Evolutionary conservation across 1,284 basidiomycete species (phyloP), one percentile per base, ranked within the genome.

Genomic region (Heterobasidion parviporum): DNA sequence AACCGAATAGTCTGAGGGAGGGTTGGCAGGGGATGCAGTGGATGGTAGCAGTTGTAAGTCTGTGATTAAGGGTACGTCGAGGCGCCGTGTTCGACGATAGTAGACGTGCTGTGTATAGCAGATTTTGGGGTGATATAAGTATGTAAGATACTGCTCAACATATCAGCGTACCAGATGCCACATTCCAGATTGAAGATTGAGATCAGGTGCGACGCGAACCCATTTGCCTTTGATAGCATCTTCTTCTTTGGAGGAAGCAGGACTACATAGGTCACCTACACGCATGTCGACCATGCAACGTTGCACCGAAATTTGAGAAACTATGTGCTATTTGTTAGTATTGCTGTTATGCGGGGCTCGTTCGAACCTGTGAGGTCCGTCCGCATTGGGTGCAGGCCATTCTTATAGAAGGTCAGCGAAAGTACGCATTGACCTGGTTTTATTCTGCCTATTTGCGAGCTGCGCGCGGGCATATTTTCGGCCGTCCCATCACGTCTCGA

Each of bases 151-250:
- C 38, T 50, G 43, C 4, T 26, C 58, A 26, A 49, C 51, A 64
- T 73, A 54, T 26, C 6, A 26, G 26, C 26, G 26, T 57, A 86
- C 85, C 62, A 88, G 66, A 60, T 72, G 82, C 70, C 85, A 76
- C 48, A 85, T 67, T 0, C 86, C 86, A 5, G 78, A 73, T 63
- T 89, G 79, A 47, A 73, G 65, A 66, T 93, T 92, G 36, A 96
- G 70, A 67, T 94, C 86, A 16, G 84, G 76, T 18, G 82, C 81
- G 8, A 95, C 86, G 18, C 86, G 81, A 1, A 96, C 92, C 94
- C 94, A 96, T 64, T 87, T 89, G 0, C 93, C 93, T 62, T 85
- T 86, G 54, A 83, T 77, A 5, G 86, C 85, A 66, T 94, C 91
- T 38, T 85, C 70, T 60, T 89, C 87, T 8, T 78, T 75, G 0